Percentiles rank a stretch among this genome's conserved stretches.
phyloP scores from a whole-genome alignment of 805 yeast genomes.

The Pichia californica region DNA sequence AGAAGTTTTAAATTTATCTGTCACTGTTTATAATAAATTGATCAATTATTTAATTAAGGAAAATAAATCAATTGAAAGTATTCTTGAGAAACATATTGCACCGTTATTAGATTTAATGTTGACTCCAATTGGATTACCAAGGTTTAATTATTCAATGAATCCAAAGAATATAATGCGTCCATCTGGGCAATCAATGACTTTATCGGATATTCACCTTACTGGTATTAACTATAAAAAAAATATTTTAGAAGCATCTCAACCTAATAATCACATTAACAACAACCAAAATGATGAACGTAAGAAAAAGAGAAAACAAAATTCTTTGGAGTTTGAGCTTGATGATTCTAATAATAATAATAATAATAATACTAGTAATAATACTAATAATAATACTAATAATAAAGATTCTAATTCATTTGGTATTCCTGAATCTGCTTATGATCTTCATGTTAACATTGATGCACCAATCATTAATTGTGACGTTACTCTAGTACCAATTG shows the following conservation, averaged over 20 bases:
- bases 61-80: conserved; percentile 40
- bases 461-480: conserved; percentile 91
- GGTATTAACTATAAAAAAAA: conserved; percentile 20
- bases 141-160: conserved; percentile 83
- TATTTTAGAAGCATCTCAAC: conserved; percentile 1
- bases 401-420: conserved; percentile 22
- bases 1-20: conserved; percentile 60
- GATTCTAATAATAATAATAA: conserved; percentile 21
- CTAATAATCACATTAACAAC: not conserved
- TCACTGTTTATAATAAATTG: conserved; percentile 51
- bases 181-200: conserved; percentile 48
- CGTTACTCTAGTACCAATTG: conserved; percentile 73
- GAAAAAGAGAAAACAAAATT: conserved; percentile 20
- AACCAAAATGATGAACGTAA: conserved; percentile 12
- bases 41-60: conserved; percentile 38
- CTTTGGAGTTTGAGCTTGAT: no score
- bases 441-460: conserved; percentile 75
- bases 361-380: conserved; percentile 21
- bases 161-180: conserved; percentile 70
- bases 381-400: conserved; percentile 12
- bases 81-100: conserved; percentile 49
- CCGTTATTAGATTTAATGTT: conserved; percentile 63
- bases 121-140: conserved; percentile 93
- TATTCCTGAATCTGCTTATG: conserved; percentile 47
- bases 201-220: conserved; percentile 22